Evolutionary conservation across 2,329 filamentous ascomycete genomes (phyloP).

Genomic region (Sporothrix pallida): DNA sequence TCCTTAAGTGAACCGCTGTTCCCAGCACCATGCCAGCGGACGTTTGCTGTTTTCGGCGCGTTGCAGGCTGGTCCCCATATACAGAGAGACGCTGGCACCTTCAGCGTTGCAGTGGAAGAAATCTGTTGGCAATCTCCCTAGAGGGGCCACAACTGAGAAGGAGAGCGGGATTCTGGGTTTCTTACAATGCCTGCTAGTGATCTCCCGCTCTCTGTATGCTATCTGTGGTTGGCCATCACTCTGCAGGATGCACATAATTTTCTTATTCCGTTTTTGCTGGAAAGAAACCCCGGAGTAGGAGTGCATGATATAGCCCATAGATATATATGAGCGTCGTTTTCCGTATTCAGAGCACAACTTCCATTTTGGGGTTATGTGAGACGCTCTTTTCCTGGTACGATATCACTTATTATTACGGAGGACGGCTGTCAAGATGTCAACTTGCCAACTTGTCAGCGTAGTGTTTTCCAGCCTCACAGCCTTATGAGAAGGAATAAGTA

Average conservation of each 20-base stretch:
- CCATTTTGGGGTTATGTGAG: not conserved
- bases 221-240: not conserved
- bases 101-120: constrained; percentile 22
- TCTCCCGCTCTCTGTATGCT: not conserved
- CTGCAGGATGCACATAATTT: not conserved
- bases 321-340: not conserved
- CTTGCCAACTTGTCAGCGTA: not conserved
- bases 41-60: constrained; percentile 26
- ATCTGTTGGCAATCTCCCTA: constrained; percentile 14
- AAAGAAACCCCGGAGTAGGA: not conserved
- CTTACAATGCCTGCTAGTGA: not conserved
- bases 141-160: not conserved
- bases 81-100: not conserved
- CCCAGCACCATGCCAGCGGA: constrained; percentile 8
- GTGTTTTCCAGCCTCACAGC: constrained; percentile 19
- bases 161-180: not conserved
- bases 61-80: constrained; percentile 16
- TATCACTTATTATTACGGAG: too few relatives aligned
- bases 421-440: too few relatives aligned
- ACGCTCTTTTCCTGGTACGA: not conserved
- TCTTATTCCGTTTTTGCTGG: not conserved
- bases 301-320: not conserved
- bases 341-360: not conserved
- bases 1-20: not conserved
- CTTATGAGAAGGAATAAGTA: not conserved